These are phyloP conservation scores for Tremellales sp. DNA, from an alignment of 1,284 basidiomycete genomes.

Conservation along the genomic window DNA sequence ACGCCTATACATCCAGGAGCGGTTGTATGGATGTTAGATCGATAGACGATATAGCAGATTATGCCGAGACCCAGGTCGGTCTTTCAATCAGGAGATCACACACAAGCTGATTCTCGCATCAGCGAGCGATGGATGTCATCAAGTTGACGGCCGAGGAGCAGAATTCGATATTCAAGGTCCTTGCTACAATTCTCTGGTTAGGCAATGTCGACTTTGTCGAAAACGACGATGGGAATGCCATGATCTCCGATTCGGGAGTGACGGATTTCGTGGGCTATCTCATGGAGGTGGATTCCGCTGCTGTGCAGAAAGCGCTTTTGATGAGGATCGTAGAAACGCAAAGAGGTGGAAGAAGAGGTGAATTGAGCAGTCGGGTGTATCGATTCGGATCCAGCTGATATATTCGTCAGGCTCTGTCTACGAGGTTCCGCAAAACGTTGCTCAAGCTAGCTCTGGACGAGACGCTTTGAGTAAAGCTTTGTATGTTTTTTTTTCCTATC, in stretches of 20 bases:
- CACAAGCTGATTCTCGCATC: conserved; percentile 9
- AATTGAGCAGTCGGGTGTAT: conserved; percentile 1
- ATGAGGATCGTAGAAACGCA: conserved; percentile 88
- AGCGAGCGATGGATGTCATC: conserved; percentile 92
- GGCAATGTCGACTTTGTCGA: conserved; percentile 91
- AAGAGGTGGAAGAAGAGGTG: conserved; percentile 80
- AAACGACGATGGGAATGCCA: conserved; percentile 83
- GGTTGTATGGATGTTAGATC: conserved; percentile 88
- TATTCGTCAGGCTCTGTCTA: conserved; percentile 66
- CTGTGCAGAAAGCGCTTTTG: conserved; percentile 83
- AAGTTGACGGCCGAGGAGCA: conserved; percentile 83
- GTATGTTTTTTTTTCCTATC: conserved; percentile 13
- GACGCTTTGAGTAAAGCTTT: conserved; percentile 95
- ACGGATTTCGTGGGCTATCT: conserved; percentile 94
- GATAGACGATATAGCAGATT: conserved; percentile 87
- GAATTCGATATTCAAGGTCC: conserved; percentile 86
- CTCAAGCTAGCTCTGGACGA: conserved; percentile 82
- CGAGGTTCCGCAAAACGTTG: conserved; percentile 90
- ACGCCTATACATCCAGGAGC: conserved; percentile 87
- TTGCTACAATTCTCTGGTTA: conserved; percentile 91
- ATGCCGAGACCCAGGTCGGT: conserved; percentile 76
- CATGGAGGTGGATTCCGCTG: conserved; percentile 76
- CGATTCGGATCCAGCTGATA: background rate
- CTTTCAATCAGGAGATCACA: background rate
- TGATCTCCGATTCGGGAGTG: conserved; percentile 77